A percentile compares a stretch with the other conserved stretches of the same genome.
These are phyloP conservation scores for Larix sibirica DNA, from an alignment of 83 land plant genomes.

Conservation along the genomic window DNA sequence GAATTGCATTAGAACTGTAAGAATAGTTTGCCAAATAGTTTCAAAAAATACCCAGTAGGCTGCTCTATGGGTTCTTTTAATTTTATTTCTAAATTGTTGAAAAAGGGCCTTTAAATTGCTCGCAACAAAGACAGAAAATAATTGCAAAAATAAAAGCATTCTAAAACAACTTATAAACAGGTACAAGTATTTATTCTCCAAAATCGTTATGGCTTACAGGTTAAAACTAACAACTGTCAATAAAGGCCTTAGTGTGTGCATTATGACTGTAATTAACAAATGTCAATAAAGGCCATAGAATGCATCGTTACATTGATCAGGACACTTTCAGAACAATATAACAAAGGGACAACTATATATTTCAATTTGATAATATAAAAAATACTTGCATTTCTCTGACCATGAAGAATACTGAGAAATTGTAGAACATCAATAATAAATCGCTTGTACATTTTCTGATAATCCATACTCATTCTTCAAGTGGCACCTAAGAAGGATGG, in stretches of 20 bases:
- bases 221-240: not conserved
- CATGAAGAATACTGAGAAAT: not conserved
- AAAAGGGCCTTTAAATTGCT: not conserved
- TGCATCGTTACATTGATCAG: not conserved
- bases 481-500: not conserved
- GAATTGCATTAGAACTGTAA: no score
- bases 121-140: not conserved
- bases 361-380: not conserved
- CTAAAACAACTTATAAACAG: not conserved
- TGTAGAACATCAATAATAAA: not conserved
- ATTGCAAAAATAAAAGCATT: not conserved
- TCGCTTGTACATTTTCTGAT: not conserved
- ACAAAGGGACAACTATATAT: not conserved
- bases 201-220: not conserved
- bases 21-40: no score
- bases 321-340: not conserved
- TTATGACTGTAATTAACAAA: not conserved
- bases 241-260: not conserved
- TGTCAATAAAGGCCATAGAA: no score
- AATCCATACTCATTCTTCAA: slow-evolving; percentile 1
- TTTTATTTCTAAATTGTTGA: no score
- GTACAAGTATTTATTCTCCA: not conserved
- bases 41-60: no score
- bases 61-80: no score
- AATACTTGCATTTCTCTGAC: not conserved